phyloP scores from a whole-genome alignment of 2,329 filamentous ascomycete genomes.

The Biscogniauxia mediterranea region DNA sequence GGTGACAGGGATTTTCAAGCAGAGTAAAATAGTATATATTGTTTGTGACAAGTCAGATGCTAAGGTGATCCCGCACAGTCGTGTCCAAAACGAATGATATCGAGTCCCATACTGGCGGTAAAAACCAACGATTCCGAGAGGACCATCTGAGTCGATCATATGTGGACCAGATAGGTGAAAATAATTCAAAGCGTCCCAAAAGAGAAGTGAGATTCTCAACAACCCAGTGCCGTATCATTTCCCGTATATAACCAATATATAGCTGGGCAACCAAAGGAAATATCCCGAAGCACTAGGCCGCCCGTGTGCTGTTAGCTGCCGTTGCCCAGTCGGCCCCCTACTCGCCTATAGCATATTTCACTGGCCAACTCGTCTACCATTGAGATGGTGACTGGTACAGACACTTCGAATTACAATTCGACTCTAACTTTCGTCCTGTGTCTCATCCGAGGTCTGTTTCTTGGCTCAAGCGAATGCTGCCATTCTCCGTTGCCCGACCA shows the following conservation, averaged over 20 bases:
- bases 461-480: conserved; percentile 4
- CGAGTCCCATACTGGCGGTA: not conserved
- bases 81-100: not conserved
- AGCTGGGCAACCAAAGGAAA: not conserved
- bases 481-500: not conserved
- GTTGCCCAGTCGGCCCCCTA: not conserved
- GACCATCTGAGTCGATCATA: not conserved
- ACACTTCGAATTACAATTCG: not conserved
- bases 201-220: not conserved
- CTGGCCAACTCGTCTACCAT: not conserved
- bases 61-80: not conserved
- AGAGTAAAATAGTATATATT: not conserved
- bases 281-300: not conserved
- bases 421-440: conserved; percentile 2
- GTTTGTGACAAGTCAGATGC: not conserved
- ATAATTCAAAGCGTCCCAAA: not conserved
- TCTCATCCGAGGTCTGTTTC: conserved; percentile 10
- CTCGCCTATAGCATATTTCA: not conserved
- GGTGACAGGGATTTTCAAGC: not conserved
- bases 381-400: not conserved
- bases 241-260: not conserved
- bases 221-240: no score
- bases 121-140: not conserved
- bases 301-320: not conserved
- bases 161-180: not conserved